phyloP scores from a whole-genome alignment of 768 basidiomycete species.

The Psilocybe cubensis region DNA sequence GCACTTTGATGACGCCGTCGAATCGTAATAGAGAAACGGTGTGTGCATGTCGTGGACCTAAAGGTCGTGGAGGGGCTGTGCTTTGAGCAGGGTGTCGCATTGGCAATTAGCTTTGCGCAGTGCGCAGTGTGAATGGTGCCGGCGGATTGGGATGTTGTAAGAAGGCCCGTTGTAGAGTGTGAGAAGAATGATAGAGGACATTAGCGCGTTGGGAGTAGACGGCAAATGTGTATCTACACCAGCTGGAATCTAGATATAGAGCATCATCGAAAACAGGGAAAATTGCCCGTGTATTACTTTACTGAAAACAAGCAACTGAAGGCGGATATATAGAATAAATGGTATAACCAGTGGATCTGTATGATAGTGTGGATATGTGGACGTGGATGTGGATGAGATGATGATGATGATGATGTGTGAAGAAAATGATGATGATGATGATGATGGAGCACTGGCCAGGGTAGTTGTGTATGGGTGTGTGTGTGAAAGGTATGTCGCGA shows the following conservation, averaged over 20 bases:
- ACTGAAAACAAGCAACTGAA: not conserved
- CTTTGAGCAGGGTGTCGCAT: not conserved
- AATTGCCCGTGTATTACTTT: slow-evolving; percentile 1
- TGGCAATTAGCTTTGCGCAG: not conserved
- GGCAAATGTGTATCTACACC: not conserved
- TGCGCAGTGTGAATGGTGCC: not conserved
- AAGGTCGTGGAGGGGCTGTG: not conserved
- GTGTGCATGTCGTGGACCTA: not conserved
- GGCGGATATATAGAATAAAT: slow-evolving; percentile 4
- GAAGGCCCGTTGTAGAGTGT: not conserved
- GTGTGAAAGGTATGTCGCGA: not conserved
- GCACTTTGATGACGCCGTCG: not conserved
- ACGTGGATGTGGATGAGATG: not conserved
- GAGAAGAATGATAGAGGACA: not conserved
- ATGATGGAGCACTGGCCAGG: not conserved
- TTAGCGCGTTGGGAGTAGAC: not conserved
- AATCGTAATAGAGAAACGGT: not conserved
- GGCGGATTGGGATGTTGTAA: not conserved
- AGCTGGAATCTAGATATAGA: not conserved
- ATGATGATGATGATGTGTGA: not conserved
- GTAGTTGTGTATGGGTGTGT: not conserved
- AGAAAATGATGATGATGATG: not conserved
- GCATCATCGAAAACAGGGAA: not conserved
- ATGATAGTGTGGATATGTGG: slow-evolving; percentile 2
- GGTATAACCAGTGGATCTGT: slow-evolving; percentile 6